A percentile compares a stretch with the other conserved stretches of the same genome.
Evolutionary conservation across 257 asterid species (phyloP).

Genomic region (Cynanchum wilfordii): DNA sequence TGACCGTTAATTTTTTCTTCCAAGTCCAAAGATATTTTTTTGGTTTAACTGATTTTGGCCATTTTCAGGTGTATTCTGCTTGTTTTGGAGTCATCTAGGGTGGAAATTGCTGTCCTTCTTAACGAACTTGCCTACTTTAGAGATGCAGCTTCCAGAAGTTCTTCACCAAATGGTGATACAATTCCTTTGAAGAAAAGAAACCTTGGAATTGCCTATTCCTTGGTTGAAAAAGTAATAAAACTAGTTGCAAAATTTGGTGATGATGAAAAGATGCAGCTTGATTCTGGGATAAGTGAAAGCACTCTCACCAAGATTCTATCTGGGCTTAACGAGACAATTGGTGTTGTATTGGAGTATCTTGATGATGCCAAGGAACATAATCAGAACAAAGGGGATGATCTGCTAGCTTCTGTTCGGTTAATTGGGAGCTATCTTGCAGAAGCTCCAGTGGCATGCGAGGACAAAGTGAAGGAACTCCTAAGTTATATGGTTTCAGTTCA

Average conservation of each 20-base stretch:
- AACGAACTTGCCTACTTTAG: conserved; percentile 82
- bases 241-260: conserved; percentile 59
- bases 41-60: conserved; percentile 13
- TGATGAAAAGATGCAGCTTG: conserved; percentile 40
- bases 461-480: conserved; percentile 63
- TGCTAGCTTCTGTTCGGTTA: conserved; percentile 80
- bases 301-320: conserved; percentile 56
- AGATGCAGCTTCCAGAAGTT: conserved; percentile 54
- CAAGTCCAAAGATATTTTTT: conserved; percentile 1
- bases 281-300: conserved; percentile 43
- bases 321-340: conserved; percentile 74
- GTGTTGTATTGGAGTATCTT: conserved; percentile 66
- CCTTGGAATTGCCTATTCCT: conserved; percentile 70
- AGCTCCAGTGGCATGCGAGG: conserved; percentile 70
- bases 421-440: conserved; percentile 96
- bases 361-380: conserved; percentile 92
- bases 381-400: conserved; percentile 79
- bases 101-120: conserved; percentile 84
- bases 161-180: conserved; percentile 43
- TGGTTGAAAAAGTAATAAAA: conserved; percentile 80
- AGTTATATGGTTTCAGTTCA: conserved; percentile 73
- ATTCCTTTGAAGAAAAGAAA: conserved; percentile 45
- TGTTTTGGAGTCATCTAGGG: conserved; percentile 82
- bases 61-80: conserved; percentile 71
- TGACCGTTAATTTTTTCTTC: conserved; percentile 7